These are phyloP conservation scores for Xylaria sp. DNA, from an alignment of 2,329 filamentous ascomycete species.

Conservation along the genomic window DNA sequence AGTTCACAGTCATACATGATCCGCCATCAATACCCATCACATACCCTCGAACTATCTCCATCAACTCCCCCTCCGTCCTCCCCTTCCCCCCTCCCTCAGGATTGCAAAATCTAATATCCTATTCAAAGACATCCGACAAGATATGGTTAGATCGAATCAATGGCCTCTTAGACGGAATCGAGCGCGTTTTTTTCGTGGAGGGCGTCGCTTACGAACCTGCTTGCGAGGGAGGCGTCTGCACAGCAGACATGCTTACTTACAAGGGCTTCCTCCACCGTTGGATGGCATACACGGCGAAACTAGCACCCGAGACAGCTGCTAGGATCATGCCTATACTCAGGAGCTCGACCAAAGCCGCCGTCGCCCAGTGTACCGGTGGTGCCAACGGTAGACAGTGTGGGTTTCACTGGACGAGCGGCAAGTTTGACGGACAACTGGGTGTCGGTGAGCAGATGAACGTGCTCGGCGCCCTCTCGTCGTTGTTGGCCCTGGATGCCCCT, in stretches of 20 bases:
- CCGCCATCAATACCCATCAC: not conserved
- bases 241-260: conserved; percentile 61
- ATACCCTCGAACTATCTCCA: not conserved
- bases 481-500: conserved; percentile 43
- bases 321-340: conserved; percentile 45
- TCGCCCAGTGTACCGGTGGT: conserved; percentile 42
- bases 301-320: conserved; percentile 45
- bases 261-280: conserved; percentile 64
- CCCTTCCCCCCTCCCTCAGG: not conserved
- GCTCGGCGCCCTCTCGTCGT: conserved; percentile 52
- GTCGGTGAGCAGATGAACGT: conserved; percentile 58
- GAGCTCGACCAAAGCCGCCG: conserved; percentile 48
- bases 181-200: conserved; percentile 56
- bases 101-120: not conserved
- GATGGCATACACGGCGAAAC: conserved; percentile 47
- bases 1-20: conserved; percentile 14
- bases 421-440: conserved; percentile 52
- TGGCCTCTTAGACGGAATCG: conserved; percentile 52
- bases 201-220: conserved; percentile 58
- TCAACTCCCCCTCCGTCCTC: not conserved
- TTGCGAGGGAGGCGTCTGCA: conserved; percentile 59
- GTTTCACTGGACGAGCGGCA: conserved; percentile 52
- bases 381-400: conserved; percentile 52
- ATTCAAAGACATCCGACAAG: conserved; percentile 34
- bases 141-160: conserved; percentile 54